Conservation (phyloP, 148 eudicot genomes). For the Chenopodium suecicum region DNA sequence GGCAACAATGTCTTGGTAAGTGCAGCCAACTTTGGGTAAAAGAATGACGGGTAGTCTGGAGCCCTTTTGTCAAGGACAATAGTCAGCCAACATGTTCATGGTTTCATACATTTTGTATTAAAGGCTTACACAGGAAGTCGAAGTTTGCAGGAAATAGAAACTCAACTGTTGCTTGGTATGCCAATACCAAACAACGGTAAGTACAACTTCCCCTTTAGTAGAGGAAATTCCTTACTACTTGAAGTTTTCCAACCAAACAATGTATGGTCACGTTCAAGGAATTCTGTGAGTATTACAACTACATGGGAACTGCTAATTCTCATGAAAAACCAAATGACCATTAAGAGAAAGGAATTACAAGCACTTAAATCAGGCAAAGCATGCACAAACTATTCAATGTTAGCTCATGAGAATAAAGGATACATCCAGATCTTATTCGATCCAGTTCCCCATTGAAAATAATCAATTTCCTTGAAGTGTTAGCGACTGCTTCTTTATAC, state of each 20-base stretch:
- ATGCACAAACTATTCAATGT: background rate
- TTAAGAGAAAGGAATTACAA: background rate
- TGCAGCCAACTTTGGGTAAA: conserved; percentile 90
- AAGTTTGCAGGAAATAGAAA: too few relatives aligned
- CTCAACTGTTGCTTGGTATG: background rate
- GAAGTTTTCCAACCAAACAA: background rate
- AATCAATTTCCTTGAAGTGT: conserved; percentile 61
- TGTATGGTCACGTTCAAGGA: background rate
- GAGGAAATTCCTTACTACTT: background rate
- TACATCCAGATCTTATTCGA: conserved; percentile 98
- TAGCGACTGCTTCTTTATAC: conserved; percentile 78
- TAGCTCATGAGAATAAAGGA: conserved; percentile 41
- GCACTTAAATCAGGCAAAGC: background rate
- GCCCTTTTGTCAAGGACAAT: conserved; percentile 40
- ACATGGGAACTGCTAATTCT: background rate
- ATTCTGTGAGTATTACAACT: too few relatives aligned
- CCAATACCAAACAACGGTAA: background rate
- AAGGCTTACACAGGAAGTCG: background rate
- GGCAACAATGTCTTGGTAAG: conserved; percentile 74
- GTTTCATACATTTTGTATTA: background rate
- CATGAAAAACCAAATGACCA: background rate
- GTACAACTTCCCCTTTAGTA: background rate
- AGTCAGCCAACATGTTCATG: background rate
- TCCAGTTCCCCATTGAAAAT: conserved; percentile 96
- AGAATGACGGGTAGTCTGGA: conserved; percentile 86